Conservation (phyloP, 441 rosid species). For the Erysimum pusillum region DNA sequence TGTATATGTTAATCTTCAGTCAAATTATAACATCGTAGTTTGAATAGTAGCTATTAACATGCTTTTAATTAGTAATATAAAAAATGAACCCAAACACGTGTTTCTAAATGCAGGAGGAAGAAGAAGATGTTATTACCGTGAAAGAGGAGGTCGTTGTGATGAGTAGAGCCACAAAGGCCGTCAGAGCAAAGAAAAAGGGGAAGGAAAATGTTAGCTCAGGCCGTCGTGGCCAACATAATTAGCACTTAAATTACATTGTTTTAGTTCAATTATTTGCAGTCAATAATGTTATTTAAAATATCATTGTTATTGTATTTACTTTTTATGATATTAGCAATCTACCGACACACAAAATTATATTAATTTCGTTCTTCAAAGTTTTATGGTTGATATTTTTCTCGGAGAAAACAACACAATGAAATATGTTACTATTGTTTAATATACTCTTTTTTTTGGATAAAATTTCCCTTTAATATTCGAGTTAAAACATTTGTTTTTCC, state of each 20-base stretch:
- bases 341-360: neutral
- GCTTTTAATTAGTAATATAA: neutral
- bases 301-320: neutral
- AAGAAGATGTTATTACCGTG: neutral
- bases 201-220: constrained; percentile 5
- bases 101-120: constrained; percentile 17
- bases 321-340: neutral
- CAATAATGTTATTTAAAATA: neutral
- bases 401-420: neutral
- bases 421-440: neutral
- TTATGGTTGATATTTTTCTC: neutral
- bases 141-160: neutral
- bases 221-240: constrained; percentile 14
- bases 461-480: too few relatives aligned
- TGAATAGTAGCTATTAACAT: neutral
- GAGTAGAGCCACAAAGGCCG: constrained; percentile 7
- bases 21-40: neutral
- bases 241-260: constrained; percentile 10
- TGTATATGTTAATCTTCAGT: too few relatives aligned
- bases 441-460: neutral
- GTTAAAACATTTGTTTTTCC: neutral
- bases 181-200: neutral
- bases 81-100: neutral
- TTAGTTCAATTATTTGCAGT: constrained; percentile 15
- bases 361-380: neutral